phyloP scores from a whole-genome alignment of 2,329 filamentous ascomycete genomes.

The Sphaerulina vaccinii region DNA sequence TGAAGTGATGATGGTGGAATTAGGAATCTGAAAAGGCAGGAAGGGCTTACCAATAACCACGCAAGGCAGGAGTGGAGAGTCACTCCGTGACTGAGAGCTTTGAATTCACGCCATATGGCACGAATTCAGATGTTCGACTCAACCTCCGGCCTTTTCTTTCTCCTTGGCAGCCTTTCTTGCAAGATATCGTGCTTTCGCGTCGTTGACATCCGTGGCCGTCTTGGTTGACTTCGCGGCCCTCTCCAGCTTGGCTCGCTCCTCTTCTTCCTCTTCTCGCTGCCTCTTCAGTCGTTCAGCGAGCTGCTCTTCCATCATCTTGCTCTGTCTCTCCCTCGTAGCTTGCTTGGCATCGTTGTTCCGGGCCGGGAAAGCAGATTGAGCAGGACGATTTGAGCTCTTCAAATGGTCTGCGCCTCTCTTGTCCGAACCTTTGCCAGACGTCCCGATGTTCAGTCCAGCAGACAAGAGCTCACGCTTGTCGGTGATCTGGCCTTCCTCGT shows the following conservation, averaged over 20 bases:
- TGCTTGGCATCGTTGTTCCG: slow-evolving; percentile 46
- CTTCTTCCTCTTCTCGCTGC: slow-evolving; percentile 65
- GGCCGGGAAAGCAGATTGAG: slow-evolving; percentile 29
- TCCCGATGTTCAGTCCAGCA: slow-evolving; percentile 71
- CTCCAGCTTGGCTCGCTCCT: slow-evolving; percentile 63
- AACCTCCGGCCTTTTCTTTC: slow-evolving; percentile 45
- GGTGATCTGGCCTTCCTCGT: slow-evolving; percentile 79
- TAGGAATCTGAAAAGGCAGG: not conserved
- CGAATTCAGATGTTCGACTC: no score
- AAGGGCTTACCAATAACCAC: not conserved
- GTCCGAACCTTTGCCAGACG: slow-evolving; percentile 25
- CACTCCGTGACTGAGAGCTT: no score
- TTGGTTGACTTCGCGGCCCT: slow-evolving; percentile 72
- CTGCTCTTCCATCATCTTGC: slow-evolving; percentile 75
- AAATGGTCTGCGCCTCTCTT: slow-evolving; percentile 34
- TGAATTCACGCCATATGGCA: no score
- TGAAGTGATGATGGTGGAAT: slow-evolving; percentile 5
- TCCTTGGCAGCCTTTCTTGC: slow-evolving; percentile 73
- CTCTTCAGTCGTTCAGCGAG: slow-evolving; percentile 71
- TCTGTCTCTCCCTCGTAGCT: slow-evolving; percentile 72
- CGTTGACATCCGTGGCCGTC: slow-evolving; percentile 72
- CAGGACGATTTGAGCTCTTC: slow-evolving; percentile 27
- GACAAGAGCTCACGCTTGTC: slow-evolving; percentile 78
- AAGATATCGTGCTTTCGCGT: slow-evolving; percentile 76
- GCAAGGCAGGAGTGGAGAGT: no score